Percentiles rank a stretch among this genome's conserved stretches.
Conservation (phyloP, 345 rosid genomes). For the Schrenkiella parvula region DNA sequence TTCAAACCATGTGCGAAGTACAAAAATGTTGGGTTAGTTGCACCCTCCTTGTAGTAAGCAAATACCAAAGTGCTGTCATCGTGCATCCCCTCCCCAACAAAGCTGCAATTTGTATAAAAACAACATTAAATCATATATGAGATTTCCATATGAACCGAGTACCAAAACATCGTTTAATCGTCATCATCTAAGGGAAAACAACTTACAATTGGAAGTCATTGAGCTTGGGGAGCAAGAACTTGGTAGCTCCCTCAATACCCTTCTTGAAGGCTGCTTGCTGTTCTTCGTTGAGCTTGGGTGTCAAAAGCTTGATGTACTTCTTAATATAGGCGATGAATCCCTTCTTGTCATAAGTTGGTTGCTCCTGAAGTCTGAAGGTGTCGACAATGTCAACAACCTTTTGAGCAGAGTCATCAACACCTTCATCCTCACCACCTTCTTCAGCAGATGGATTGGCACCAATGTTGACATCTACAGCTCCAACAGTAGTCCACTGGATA, state of each 20-base stretch:
- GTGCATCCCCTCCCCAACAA: constrained; percentile 91
- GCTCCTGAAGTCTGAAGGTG: constrained; percentile 99
- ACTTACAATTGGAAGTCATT: constrained; percentile 90
- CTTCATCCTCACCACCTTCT: constrained; percentile 75
- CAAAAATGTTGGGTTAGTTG: constrained; percentile 88
- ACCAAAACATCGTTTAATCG: neutral
- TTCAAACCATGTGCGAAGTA: constrained; percentile 79
- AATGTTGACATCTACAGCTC: constrained; percentile 69
- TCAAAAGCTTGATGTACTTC: constrained; percentile 70
- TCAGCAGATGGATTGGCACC: constrained; percentile 99
- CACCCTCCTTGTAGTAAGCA: constrained; percentile 97
- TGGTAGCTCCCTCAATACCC: constrained; percentile 85
- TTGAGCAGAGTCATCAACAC: constrained; percentile 72
- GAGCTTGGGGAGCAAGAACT: constrained; percentile 77
- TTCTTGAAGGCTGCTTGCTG: constrained; percentile 59
- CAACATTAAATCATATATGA: neutral
- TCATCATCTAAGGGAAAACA: neutral
- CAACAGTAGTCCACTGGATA: constrained; percentile 77
- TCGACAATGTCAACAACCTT: constrained; percentile 98
- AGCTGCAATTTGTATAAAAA: constrained; percentile 41
- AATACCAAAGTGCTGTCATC: constrained; percentile 72
- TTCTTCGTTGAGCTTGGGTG: constrained; percentile 57
- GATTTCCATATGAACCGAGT: neutral
- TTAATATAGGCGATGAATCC: constrained; percentile 61
- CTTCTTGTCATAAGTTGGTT: constrained; percentile 91